phyloP scores from a whole-genome alignment of 768 basidiomycete species.

The Psilocybe cyanescens region DNA sequence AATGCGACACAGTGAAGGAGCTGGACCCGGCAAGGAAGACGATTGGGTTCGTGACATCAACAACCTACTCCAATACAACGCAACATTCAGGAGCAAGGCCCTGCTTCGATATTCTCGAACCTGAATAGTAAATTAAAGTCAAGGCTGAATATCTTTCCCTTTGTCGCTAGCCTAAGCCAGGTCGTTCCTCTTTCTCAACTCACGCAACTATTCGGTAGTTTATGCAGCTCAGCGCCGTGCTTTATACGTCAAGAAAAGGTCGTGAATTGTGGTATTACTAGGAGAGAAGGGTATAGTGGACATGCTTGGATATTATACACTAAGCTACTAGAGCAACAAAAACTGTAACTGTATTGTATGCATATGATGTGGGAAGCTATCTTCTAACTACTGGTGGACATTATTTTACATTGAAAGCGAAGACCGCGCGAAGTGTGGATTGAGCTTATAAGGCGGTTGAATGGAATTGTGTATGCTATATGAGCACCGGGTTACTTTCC shows the following conservation, averaged over 20 bases:
- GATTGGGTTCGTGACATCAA: conserved; percentile 99
- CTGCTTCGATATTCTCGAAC: conserved; percentile 73
- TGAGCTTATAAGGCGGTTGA: not conserved
- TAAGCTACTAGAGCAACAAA: not conserved
- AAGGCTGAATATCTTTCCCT: not conserved
- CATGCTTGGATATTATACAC: conserved; percentile 1
- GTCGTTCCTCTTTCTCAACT: not conserved
- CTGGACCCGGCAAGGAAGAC: conserved; percentile 80
- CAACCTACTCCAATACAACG: conserved; percentile 92
- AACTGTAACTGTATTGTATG: not conserved
- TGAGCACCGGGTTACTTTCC: conserved; percentile 11
- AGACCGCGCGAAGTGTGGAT: not conserved
- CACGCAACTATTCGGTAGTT: not conserved
- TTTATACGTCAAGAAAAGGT: not conserved
- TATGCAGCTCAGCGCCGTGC: not conserved
- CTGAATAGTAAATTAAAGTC: conserved; percentile 31
- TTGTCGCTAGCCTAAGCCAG: not conserved
- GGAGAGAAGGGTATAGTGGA: not conserved
- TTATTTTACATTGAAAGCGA: not conserved
- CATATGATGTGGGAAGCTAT: not conserved
- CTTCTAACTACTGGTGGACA: not conserved
- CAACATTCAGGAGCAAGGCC: conserved; percentile 92
- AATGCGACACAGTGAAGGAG: conserved; percentile 60
- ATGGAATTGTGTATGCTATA: not conserved
- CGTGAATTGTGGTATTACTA: not conserved